Percentiles rank a stretch among this genome's conserved stretches.
These are phyloP conservation scores for Chimonanthus salicifolius DNA, from an alignment of 164 flowering plant species.

Conservation along the genomic window DNA sequence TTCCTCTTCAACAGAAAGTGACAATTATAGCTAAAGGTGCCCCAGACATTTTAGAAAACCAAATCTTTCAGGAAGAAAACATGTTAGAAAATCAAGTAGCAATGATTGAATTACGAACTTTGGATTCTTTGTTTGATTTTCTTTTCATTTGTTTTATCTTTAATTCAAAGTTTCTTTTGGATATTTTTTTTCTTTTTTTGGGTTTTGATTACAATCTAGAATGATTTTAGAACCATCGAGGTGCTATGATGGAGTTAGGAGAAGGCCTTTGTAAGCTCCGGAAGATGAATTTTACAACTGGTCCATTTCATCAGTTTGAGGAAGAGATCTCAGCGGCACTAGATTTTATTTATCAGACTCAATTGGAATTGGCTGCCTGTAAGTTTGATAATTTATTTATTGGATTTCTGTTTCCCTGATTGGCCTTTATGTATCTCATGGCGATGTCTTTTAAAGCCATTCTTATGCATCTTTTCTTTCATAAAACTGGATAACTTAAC, in stretches of 20 bases:
- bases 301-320: conserved; percentile 74
- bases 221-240: conserved; percentile 59
- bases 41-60: no score
- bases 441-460: not conserved
- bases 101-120: not conserved
- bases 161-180: not conserved
- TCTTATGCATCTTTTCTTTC: not conserved
- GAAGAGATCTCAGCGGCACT: conserved; percentile 55
- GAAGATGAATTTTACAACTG: conserved; percentile 58
- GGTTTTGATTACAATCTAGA: not conserved
- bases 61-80: no score
- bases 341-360: conserved; percentile 77
- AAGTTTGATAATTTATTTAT: conserved; percentile 18
- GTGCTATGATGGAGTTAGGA: conserved; percentile 96
- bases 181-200: not conserved
- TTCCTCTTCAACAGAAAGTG: no score
- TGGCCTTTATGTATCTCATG: not conserved
- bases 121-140: not conserved
- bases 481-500: not conserved
- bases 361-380: conserved; percentile 88
- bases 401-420: not conserved
- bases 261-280: conserved; percentile 81
- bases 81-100: no score
- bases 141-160: not conserved
- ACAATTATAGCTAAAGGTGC: not conserved